phyloP scores from a whole-genome alignment of 2,329 filamentous ascomycete genomes.

The Fusarium torulosum region DNA sequence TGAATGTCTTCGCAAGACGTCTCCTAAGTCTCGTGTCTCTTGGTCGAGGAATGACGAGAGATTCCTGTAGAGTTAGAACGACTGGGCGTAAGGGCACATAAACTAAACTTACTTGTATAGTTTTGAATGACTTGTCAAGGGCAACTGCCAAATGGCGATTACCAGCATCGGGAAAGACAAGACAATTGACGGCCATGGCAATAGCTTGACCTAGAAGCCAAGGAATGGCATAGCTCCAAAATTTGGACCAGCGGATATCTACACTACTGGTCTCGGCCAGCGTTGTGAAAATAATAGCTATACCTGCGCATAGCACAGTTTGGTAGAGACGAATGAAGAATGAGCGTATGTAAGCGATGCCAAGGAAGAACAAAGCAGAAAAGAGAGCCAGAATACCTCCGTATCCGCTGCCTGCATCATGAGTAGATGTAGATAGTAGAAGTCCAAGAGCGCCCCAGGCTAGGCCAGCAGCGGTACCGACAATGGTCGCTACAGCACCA shows the following conservation, averaged over 20 bases:
- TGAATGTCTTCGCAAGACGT: slow-evolving; percentile 64
- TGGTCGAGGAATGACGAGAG: slow-evolving; percentile 50
- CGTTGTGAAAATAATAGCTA: slow-evolving; percentile 66
- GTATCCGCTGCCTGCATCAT: slow-evolving; percentile 60
- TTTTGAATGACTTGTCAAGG: slow-evolving; percentile 60
- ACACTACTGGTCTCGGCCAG: slow-evolving; percentile 62
- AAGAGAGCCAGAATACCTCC: slow-evolving; percentile 69
- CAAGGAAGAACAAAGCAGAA: slow-evolving; percentile 64
- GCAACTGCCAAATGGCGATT: slow-evolving; percentile 63
- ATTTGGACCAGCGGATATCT: slow-evolving; percentile 62
- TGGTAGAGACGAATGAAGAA: slow-evolving; percentile 70
- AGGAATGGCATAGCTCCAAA: slow-evolving; percentile 66
- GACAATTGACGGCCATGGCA: slow-evolving; percentile 61
- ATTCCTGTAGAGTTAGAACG: slow-evolving; percentile 45
- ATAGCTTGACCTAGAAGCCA: slow-evolving; percentile 69
- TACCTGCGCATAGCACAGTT: slow-evolving; percentile 65
- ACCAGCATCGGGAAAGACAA: slow-evolving; percentile 67
- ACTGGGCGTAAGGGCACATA: neutral
- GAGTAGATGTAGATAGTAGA: slow-evolving; percentile 65
- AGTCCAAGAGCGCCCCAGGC: slow-evolving; percentile 68
- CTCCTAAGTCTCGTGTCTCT: slow-evolving; percentile 54
- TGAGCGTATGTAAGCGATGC: slow-evolving; percentile 65
- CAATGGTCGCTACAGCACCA: slow-evolving; percentile 64
- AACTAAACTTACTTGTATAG: slow-evolving; percentile 58
- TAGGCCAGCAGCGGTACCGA: slow-evolving; percentile 66